Percentiles rank a stretch among this genome's conserved stretches.
Conservation (phyloP, 768 basidiomycete genomes). For the Calocybe indica region DNA sequence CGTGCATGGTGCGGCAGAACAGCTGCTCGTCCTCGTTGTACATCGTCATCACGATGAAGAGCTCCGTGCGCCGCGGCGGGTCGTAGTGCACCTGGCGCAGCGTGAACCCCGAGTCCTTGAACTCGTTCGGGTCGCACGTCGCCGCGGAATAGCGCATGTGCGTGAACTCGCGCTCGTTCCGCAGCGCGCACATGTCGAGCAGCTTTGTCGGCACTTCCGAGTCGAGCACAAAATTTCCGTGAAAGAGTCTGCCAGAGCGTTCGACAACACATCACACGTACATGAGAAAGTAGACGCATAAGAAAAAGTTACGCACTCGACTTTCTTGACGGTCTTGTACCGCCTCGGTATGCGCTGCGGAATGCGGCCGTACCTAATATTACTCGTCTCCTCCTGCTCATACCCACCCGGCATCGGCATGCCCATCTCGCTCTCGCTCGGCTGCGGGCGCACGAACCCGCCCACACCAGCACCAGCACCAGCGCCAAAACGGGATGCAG, state of each 20-base stretch:
- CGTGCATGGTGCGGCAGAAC: constrained; percentile 92
- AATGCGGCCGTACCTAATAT: constrained; percentile 84
- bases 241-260: constrained; percentile 53
- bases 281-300: not conserved
- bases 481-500: constrained; percentile 2
- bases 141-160: constrained; percentile 96
- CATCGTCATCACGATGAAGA: constrained; percentile 99
- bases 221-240: constrained; percentile 92
- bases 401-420: constrained; percentile 40
- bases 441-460: not conserved
- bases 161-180: constrained; percentile 85
- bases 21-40: constrained; percentile 92
- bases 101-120: constrained; percentile 75
- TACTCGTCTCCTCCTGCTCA: constrained; percentile 33
- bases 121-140: constrained; percentile 95
- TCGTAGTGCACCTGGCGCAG: constrained; percentile 90
- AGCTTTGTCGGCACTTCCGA: constrained; percentile 88
- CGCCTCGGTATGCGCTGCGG: constrained; percentile 86
- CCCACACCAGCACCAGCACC: too few species aligned
- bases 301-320: constrained; percentile 52
- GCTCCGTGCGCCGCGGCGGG: constrained; percentile 83
- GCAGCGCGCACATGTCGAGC: constrained; percentile 71
- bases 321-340: constrained; percentile 91
- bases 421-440: constrained; percentile 4
- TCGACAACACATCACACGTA: not conserved